phyloP scores from a whole-genome alignment of 1,284 basidiomycete genomes.

The Leucoagaricus sp. region DNA sequence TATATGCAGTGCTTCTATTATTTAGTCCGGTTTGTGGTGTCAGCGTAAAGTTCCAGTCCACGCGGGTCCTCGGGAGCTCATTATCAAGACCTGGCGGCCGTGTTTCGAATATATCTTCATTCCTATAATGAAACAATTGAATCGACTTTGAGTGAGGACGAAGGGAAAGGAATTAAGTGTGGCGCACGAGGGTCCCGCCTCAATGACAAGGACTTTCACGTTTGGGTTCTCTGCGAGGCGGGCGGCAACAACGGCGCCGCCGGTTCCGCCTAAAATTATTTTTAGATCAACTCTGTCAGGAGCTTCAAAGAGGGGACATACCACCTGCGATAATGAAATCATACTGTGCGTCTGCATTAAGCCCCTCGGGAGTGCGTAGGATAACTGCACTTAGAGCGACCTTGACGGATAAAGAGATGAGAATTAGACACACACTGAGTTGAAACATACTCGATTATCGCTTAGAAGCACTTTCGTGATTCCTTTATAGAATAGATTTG shows the following conservation, averaged over 20 bases:
- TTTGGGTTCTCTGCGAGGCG: constrained; percentile 15
- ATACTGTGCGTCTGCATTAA: constrained; percentile 8
- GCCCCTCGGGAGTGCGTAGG: not conserved
- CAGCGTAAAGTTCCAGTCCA: constrained; percentile 34
- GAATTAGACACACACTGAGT: not conserved
- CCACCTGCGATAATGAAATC: constrained; percentile 27
- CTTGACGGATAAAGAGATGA: not conserved
- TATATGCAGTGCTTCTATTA: constrained; percentile 21
- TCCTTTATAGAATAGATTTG: too few relatives aligned
- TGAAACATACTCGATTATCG: not conserved
- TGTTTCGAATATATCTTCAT: constrained; percentile 12
- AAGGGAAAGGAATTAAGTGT: not conserved
- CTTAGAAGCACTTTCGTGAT: not conserved
- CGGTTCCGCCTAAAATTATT: constrained; percentile 12
- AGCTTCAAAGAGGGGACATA: too few relatives aligned
- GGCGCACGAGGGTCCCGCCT: constrained; percentile 17
- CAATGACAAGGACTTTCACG: constrained; percentile 15
- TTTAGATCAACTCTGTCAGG: too few relatives aligned
- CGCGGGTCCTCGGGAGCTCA: constrained; percentile 11
- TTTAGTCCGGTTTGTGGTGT: constrained; percentile 23
- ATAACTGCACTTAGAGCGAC: not conserved
- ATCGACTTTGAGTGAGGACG: not conserved
- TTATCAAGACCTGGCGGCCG: constrained; percentile 5
- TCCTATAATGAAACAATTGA: not conserved
- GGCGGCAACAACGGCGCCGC: constrained; percentile 12